These are phyloP conservation scores for Puccinia novopanici DNA, from an alignment of 1,284 basidiomycete species.

Conservation along the genomic window DNA sequence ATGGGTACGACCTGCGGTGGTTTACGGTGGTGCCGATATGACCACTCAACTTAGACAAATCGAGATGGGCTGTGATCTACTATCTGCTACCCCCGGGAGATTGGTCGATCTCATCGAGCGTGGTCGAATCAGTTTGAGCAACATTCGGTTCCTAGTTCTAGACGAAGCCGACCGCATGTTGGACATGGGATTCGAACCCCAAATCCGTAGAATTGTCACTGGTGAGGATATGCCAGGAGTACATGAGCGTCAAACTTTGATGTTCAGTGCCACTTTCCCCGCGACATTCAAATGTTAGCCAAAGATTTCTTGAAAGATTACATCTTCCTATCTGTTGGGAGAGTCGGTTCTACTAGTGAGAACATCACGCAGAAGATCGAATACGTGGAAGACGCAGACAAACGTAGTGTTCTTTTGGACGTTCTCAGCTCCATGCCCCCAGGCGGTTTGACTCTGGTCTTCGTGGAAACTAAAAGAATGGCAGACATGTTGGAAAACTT, in stretches of 20 bases:
- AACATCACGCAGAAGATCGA: conserved; percentile 99
- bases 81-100: conserved; percentile 97
- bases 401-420: conserved; percentile 93
- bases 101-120: conserved; percentile 98
- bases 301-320: conserved; percentile 65
- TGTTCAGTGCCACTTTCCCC: conserved; percentile 99
- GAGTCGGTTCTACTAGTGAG: conserved; percentile 97
- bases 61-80: conserved; percentile 94
- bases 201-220: conserved; percentile 96
- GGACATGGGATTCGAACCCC: conserved; percentile 99
- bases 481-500: conserved; percentile 98
- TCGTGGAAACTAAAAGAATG: conserved; percentile 99
- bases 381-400: conserved; percentile 96
- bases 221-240: conserved; percentile 97
- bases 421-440: conserved; percentile 76
- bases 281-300: conserved; percentile 79
- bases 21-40: conserved; percentile 99
- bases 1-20: conserved; percentile 97
- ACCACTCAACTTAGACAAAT: conserved; percentile 88
- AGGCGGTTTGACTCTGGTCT: conserved; percentile 85
- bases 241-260: conserved; percentile 91
- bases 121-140: conserved; percentile 91
- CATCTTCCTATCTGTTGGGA: conserved; percentile 96
- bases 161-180: conserved; percentile 99
- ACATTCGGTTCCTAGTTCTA: conserved; percentile 95